phyloP scores from a whole-genome alignment of 306 rosid genomes.

The Sicyos edulis region DNA sequence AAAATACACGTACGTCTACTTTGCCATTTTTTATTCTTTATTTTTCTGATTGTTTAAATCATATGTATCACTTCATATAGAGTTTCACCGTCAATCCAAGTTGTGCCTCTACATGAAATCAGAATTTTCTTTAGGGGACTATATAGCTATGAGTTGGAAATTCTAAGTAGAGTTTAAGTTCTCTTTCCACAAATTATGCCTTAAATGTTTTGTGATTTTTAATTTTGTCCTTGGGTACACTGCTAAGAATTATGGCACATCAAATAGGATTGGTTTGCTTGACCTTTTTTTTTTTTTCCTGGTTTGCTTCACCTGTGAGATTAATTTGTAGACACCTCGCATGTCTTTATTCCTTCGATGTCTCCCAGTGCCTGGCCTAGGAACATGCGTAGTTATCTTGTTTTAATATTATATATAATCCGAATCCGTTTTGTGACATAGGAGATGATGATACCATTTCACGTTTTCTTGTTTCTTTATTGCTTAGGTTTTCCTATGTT shows the following conservation, averaged over 20 bases:
- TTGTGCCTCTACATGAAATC: not conserved
- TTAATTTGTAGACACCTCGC: too few relatives aligned
- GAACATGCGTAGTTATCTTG: too few relatives aligned
- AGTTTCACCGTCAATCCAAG: not conserved
- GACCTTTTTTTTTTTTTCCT: too few relatives aligned
- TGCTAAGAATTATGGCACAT: not conserved
- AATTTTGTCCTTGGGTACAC: not conserved
- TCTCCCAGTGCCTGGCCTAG: too few relatives aligned
- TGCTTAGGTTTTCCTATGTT: not conserved
- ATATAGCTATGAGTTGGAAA: too few relatives aligned
- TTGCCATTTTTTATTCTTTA: not conserved
- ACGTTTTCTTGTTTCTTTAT: not conserved
- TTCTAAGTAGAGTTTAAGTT: not conserved
- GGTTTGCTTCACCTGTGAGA: too few relatives aligned
- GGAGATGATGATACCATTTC: not conserved
- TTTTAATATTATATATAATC: not conserved
- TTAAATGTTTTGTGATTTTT: not conserved
- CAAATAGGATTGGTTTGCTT: not conserved
- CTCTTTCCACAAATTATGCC: not conserved
- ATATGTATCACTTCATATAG: not conserved
- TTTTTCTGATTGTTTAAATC: not conserved
- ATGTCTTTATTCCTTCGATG: too few relatives aligned
- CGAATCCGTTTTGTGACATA: not conserved
- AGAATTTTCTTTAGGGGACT: not conserved
- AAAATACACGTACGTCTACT: slow-evolving; percentile 83